Evolutionary conservation across 2,329 filamentous ascomycete genomes (phyloP).

Genomic region (Botrytis sinoallii): DNA sequence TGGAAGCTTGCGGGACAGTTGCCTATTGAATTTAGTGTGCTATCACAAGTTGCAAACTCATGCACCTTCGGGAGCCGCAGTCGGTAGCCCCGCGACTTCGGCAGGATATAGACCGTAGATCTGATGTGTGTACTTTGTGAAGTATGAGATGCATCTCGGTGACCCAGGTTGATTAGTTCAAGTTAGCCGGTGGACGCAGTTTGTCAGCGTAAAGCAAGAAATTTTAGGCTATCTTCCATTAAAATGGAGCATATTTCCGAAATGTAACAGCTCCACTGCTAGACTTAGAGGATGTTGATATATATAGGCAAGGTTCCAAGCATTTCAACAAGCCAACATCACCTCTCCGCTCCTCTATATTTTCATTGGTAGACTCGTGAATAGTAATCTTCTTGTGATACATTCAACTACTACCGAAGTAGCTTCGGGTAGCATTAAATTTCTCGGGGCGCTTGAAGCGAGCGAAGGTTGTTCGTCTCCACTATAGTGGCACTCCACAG

Average conservation of each 20-base stretch:
- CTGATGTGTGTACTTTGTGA: neutral
- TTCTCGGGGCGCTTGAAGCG: neutral
- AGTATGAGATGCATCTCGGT: neutral
- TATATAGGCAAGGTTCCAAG: neutral
- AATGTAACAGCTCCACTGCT: neutral
- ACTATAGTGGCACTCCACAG: neutral
- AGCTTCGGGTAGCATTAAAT: neutral
- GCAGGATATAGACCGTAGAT: neutral
- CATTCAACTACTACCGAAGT: neutral
- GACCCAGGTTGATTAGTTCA: neutral
- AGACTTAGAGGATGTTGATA: neutral
- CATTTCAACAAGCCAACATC: neutral
- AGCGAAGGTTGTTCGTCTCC: neutral
- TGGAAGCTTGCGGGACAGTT: neutral
- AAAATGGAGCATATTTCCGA: neutral
- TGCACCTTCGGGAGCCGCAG: neutral
- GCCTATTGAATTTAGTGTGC: neutral
- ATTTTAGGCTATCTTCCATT: neutral
- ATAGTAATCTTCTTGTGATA: neutral
- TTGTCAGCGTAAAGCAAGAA: neutral
- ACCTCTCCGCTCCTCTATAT: neutral
- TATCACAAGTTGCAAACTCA: neutral
- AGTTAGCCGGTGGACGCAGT: neutral
- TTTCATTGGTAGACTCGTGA: neutral
- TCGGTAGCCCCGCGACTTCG: neutral